Percentiles rank a stretch among this genome's conserved stretches.
These are phyloP conservation scores for Microascus cirrosus DNA, from an alignment of 2,329 filamentous ascomycete species.

Conservation along the genomic window DNA sequence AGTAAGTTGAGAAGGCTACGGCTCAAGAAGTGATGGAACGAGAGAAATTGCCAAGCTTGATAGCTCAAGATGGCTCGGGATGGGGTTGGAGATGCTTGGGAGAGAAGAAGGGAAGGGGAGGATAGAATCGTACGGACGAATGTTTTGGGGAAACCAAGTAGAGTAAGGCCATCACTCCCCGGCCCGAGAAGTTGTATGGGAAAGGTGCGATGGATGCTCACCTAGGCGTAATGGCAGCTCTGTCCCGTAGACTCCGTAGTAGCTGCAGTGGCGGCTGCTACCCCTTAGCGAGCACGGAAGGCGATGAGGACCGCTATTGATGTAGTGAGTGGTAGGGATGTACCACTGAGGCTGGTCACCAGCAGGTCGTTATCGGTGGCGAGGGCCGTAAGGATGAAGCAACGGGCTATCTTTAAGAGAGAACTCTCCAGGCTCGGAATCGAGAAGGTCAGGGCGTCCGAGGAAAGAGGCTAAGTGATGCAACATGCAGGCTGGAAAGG, in stretches of 20 bases:
- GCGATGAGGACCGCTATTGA: background rate
- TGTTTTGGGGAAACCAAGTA: background rate
- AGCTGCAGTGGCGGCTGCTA: background rate
- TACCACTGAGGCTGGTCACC: background rate
- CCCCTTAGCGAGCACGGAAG: background rate
- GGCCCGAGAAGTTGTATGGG: background rate
- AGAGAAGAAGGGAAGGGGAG: slow-evolving; percentile 19
- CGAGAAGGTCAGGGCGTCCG: background rate
- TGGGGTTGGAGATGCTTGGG: slow-evolving; percentile 34
- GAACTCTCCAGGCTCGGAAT: background rate
- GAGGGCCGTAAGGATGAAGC: background rate
- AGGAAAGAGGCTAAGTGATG: background rate
- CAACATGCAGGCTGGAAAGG: background rate
- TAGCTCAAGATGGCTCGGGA: slow-evolving; percentile 13
- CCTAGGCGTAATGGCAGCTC: background rate
- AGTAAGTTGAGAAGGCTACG: slow-evolving; percentile 49
- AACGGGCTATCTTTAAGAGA: background rate
- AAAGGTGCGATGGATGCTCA: slow-evolving; percentile 1
- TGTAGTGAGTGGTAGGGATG: background rate
- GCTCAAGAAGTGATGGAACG: slow-evolving; percentile 39
- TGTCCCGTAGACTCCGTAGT: background rate
- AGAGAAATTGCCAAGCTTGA: slow-evolving; percentile 26
- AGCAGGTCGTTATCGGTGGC: background rate
- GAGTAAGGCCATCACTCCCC: background rate
- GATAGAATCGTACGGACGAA: slow-evolving; percentile 4